Evolutionary conservation across 441 rosid species (phyloP).

Genomic region (Erodium texanum): DNA sequence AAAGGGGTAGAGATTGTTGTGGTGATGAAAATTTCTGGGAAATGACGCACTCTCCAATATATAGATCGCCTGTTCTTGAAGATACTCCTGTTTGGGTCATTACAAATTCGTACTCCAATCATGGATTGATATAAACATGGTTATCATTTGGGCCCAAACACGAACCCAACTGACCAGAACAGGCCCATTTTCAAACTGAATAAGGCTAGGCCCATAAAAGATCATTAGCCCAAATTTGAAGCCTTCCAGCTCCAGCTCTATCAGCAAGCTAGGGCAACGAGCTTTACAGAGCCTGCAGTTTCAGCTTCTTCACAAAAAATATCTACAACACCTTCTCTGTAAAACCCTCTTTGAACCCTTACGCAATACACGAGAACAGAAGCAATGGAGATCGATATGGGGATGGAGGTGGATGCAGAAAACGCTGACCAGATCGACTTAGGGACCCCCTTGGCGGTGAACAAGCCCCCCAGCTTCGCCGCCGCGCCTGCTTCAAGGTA

Average conservation of each 20-base stretch:
- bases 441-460: constrained; percentile 63
- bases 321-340: constrained; percentile 1
- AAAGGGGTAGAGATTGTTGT: background rate
- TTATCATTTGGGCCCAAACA: background rate
- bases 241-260: background rate
- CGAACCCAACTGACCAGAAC: background rate
- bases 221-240: background rate
- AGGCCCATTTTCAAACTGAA: background rate
- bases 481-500: constrained; percentile 70
- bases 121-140: background rate
- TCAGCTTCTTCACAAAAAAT: background rate
- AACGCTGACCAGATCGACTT: constrained; percentile 45
- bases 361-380: background rate
- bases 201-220: background rate
- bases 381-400: background rate
- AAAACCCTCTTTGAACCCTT: constrained; percentile 1
- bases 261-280: background rate
- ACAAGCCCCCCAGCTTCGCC: constrained; percentile 40
- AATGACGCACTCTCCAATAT: background rate
- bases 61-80: constrained; percentile 1
- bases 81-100: background rate
- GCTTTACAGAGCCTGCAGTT: background rate
- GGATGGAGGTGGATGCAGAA: constrained; percentile 21
- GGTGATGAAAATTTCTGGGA: background rate
- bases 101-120: background rate